phyloP scores from a whole-genome alignment of 2,329 filamentous ascomycete species.

The Penicillium sp. region DNA sequence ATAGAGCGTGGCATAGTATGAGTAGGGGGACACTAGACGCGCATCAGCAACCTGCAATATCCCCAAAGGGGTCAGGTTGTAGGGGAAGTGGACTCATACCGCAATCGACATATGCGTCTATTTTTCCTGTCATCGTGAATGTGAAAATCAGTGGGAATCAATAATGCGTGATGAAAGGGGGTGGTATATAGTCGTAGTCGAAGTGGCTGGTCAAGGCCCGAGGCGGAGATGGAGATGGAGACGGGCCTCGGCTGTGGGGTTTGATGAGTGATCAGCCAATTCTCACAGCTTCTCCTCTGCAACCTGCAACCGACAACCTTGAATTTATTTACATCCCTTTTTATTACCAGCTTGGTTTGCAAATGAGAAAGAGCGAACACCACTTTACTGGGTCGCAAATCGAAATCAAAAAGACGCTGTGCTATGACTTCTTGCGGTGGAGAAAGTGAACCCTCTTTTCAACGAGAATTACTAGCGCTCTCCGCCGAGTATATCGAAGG shows the following conservation, averaged over 20 bases:
- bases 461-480: no score
- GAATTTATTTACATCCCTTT: no score
- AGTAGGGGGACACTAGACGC: slow-evolving; percentile 64
- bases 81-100: slow-evolving; percentile 19
- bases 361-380: no score
- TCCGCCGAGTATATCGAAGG: no score
- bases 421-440: no score
- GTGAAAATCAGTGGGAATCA: not conserved
- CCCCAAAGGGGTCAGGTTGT: no score
- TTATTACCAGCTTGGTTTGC: no score
- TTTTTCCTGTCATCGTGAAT: slow-evolving; percentile 24
- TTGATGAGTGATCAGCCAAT: slow-evolving; percentile 30
- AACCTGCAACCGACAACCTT: no score
- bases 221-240: slow-evolving; percentile 26
- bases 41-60: not conserved
- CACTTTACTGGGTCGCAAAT: no score
- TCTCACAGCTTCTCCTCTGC: no score
- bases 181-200: slow-evolving; percentile 2
- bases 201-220: slow-evolving; percentile 7
- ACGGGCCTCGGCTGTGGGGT: slow-evolving; percentile 25
- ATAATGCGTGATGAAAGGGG: not conserved
- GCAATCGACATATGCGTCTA: slow-evolving; percentile 29
- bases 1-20: slow-evolving; percentile 59
- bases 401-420: no score
- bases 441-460: no score